Conservation (phyloP, 208 protist genomes). For the Crithidia acanthocephali region DNA sequence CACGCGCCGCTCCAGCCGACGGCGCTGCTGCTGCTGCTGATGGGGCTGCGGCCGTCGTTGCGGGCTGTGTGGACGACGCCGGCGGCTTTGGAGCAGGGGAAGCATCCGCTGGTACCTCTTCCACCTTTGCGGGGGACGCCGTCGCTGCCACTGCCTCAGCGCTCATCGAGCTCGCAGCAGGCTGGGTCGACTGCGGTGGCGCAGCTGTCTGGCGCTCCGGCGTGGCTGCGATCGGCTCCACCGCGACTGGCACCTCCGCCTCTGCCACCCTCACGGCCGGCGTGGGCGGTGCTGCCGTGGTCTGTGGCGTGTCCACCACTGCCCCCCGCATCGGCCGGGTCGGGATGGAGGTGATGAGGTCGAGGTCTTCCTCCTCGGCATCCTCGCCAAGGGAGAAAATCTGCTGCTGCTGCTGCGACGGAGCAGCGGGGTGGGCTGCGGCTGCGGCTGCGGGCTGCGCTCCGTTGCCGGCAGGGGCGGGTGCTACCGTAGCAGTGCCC, state of each 20-base stretch:
- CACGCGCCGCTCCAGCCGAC: background rate
- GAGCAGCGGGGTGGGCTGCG: background rate
- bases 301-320: constrained; percentile 18
- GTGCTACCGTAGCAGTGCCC: background rate
- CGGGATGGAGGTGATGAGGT: constrained; percentile 70
- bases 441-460: background rate
- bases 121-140: background rate
- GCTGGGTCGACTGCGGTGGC: background rate
- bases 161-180: background rate
- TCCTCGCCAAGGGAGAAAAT: constrained; percentile 61
- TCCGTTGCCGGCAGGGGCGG: background rate
- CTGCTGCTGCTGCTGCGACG: constrained; percentile 22
- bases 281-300: too few species aligned
- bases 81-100: constrained; percentile 2
- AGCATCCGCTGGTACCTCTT: background rate
- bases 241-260: too few species aligned
- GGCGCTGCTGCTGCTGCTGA: constrained; percentile 1
- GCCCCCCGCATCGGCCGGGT: constrained; percentile 16
- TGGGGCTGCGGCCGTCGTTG: background rate
- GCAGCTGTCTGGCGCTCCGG: background rate
- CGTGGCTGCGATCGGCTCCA: too few species aligned
- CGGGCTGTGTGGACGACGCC: constrained; percentile 1
- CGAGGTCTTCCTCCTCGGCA: constrained; percentile 72
- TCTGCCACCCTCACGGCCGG: too few species aligned
- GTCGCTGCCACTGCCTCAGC: background rate